Evolutionary conservation across 31 red algal species (phyloP).

Genomic region (Odonthalia washingtoniensis): DNA sequence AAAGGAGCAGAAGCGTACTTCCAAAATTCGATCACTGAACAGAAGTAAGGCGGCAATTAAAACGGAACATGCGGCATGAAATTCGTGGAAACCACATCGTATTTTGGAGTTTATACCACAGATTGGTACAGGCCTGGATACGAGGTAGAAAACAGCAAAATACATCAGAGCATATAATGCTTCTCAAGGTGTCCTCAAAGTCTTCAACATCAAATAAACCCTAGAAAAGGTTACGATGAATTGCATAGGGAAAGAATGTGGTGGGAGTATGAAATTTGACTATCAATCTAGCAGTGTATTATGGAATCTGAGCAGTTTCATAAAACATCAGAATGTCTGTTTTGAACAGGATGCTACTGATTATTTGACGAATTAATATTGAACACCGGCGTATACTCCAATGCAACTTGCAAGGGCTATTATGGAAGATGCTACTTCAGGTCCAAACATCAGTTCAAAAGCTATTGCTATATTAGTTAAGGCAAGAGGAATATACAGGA

Average conservation of each 20-base stretch:
- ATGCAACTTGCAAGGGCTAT: constrained; percentile 38
- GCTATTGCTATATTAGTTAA: constrained; percentile 28
- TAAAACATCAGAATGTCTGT: constrained; percentile 31
- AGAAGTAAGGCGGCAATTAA: no score
- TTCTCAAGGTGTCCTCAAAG: neutral
- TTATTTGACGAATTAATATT: neutral
- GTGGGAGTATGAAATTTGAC: constrained; percentile 21
- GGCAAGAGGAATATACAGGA: constrained; percentile 38
- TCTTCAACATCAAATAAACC: constrained; percentile 12
- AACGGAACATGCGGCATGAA: no score
- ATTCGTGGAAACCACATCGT: no score
- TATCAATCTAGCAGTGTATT: constrained; percentile 29
- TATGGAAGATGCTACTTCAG: constrained; percentile 19
- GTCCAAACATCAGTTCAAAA: constrained; percentile 27
- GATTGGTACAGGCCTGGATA: constrained; percentile 7
- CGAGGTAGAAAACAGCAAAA: constrained; percentile 27
- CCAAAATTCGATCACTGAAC: no score
- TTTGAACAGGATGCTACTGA: neutral
- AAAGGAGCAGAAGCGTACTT: no score
- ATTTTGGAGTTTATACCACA: no score
- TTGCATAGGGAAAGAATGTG: neutral
- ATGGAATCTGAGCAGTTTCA: constrained; percentile 50
- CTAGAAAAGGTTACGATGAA: constrained; percentile 19
- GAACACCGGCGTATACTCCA: constrained; percentile 45
- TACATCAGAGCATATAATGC: constrained; percentile 20